These are phyloP conservation scores for Mycena galopus DNA, from an alignment of 768 basidiomycete genomes.

Conservation along the genomic window DNA sequence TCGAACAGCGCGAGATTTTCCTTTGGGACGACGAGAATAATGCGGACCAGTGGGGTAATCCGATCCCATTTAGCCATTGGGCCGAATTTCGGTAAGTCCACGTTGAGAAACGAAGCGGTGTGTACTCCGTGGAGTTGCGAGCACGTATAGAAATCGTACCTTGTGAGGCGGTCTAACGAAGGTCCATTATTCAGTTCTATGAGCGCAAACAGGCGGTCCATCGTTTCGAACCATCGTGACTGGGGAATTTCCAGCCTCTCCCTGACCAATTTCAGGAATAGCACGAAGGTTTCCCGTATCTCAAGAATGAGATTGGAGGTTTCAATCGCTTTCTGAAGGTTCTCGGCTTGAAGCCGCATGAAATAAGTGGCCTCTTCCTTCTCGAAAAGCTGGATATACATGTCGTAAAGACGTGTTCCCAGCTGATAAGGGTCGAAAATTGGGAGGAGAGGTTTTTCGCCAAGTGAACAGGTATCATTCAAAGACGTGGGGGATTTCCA, in stretches of 20 bases:
- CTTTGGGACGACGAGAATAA: conserved; percentile 35
- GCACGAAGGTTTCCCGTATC: conserved; percentile 53
- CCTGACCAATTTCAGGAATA: conserved; percentile 47
- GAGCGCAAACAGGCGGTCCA: conserved; percentile 44
- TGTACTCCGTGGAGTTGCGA: conserved; percentile 50
- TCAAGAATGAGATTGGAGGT: conserved; percentile 49
- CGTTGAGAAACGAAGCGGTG: conserved; percentile 38
- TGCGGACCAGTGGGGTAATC: conserved; percentile 30
- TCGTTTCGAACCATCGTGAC: conserved; percentile 48
- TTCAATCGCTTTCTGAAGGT: conserved; percentile 18
- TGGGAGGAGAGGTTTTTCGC: conserved; percentile 14
- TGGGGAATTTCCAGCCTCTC: conserved; percentile 38
- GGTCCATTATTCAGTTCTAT: conserved; percentile 38
- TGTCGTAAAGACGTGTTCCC: conserved; percentile 51
- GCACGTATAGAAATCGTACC: conserved; percentile 55
- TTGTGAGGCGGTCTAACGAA: conserved; percentile 47
- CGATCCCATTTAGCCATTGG: conserved; percentile 23
- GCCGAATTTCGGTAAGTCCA: conserved; percentile 33
- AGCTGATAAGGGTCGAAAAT: conserved; percentile 45
- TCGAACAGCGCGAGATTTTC: conserved; percentile 27
- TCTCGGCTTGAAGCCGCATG: conserved; percentile 20
- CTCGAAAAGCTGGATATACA: conserved; percentile 55
- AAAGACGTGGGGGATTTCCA: conserved; percentile 27
- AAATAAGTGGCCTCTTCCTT: conserved; percentile 47
- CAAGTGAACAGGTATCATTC: not conserved